Base-by-base conservation (phyloP, 805 yeast species). In the Monosporozyma unispora region DNA sequence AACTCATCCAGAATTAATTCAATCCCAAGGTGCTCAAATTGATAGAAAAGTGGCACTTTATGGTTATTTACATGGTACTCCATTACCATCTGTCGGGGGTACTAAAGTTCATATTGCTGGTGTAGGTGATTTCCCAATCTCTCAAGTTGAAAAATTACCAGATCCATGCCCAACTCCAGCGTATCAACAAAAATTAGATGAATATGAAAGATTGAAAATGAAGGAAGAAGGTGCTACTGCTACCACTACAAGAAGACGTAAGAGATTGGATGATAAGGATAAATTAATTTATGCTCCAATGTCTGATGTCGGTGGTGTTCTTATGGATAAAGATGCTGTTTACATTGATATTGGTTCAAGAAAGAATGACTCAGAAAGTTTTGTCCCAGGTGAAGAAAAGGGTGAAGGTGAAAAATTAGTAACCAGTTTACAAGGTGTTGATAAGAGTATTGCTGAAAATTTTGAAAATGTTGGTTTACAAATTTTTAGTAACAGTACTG, bases 141-240 rank as follows among this genome's bases (percentile, higher is more conserved):
- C 82, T 14, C 76, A 80, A 11, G 82, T 88, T 18, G 98, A 93
- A 67, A 85, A 87, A 58, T 73, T 93, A 48, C 97, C 98, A 2
- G 99, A 93, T 72, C 99, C 99, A 18, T 95, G 99, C 65, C 99
- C 99, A 28, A 91, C 99, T 0, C 99, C 99, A 2, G 86, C 79
- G 60, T 88, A 75, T 57, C 95, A 89, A 64, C 95, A 89, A 64
- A 84, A 78, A 58, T 70, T 88, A 37, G 96, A 87, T 54, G 96
- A 88, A 38, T 63, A 76, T 38, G 93, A 85, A 69, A 73, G 91
- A 60, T 95, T 87, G 61, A 78, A 74, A 53, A 78, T 80, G 41
- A 83, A 74, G 45, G 84, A 84, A n/a, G 82, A 75, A 46, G 86
- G 84, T 9, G 67, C 70, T 3, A 60, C 76, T 3, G 75, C 82